Conservation (phyloP, 2,329 filamentous ascomycete genomes). For the Nemania sp. region DNA sequence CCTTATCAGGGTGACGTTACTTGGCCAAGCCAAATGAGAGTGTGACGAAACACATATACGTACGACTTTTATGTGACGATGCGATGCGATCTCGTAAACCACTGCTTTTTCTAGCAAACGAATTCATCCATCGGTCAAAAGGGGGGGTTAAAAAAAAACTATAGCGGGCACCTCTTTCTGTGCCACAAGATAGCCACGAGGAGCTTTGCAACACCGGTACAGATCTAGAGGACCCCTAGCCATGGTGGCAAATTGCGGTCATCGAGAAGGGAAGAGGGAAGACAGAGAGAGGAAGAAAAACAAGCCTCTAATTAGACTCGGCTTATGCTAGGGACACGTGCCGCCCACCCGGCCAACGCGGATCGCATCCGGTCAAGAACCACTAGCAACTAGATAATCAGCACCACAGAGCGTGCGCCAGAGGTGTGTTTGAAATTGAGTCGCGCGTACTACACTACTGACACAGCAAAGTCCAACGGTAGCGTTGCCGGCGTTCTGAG, state of each 20-base stretch:
- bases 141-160: too few relatives aligned
- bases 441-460: neutral
- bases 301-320: constrained; percentile 12
- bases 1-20: neutral
- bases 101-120: constrained; percentile 10
- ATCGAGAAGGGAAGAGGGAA: neutral
- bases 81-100: constrained; percentile 32
- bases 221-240: neutral
- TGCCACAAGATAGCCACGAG: too few relatives aligned
- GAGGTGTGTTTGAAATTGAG: constrained; percentile 10
- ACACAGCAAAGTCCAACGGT: neutral
- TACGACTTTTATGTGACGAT: neutral
- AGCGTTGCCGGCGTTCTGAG: neutral
- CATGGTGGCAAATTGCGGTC: constrained; percentile 22
- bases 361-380: constrained; percentile 36
- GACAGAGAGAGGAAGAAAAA: neutral
- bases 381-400: constrained; percentile 11
- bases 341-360: constrained; percentile 31
- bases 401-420: neutral
- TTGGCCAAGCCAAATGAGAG: neutral
- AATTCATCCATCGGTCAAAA: neutral
- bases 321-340: constrained; percentile 27
- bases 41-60: constrained; percentile 3
- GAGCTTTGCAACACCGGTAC: too few relatives aligned
- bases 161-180: too few relatives aligned